phyloP scores from a whole-genome alignment of 2,329 filamentous ascomycete genomes.

The Aschersonia sp. region DNA sequence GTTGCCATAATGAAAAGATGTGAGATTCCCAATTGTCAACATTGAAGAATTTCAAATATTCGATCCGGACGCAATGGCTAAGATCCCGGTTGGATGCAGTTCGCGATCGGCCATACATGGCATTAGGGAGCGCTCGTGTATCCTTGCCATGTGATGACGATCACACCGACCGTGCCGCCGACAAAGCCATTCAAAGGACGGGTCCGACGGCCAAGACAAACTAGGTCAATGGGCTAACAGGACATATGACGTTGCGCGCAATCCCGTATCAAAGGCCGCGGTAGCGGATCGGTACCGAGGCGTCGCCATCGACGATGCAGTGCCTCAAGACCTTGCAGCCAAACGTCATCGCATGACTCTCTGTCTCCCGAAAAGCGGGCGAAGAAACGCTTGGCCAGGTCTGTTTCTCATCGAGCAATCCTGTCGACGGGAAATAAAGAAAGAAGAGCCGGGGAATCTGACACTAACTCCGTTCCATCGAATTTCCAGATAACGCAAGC shows the following conservation, averaged over 20 bases:
- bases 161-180: slow-evolving; percentile 5
- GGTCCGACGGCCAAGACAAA: neutral
- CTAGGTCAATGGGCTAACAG: neutral
- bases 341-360: slow-evolving; percentile 5
- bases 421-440: neutral
- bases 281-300: slow-evolving; percentile 3
- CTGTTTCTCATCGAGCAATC: neutral
- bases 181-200: neutral
- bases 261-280: slow-evolving; percentile 1
- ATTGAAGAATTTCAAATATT: neutral
- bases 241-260: slow-evolving; percentile 1
- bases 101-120: neutral
- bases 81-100: slow-evolving; percentile 1
- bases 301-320: slow-evolving; percentile 6
- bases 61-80: slow-evolving; percentile 1
- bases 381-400: neutral
- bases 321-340: slow-evolving; percentile 1
- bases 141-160: slow-evolving; percentile 3
- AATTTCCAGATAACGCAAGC: neutral
- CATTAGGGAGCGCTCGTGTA: neutral
- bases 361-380: neutral
- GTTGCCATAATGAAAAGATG: neutral
- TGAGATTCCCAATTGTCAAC: neutral
- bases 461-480: neutral
- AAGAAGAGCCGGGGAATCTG: neutral